Base-by-base conservation (phyloP, 73 alveolate genomes). In the Effrenium voratum region DNA sequence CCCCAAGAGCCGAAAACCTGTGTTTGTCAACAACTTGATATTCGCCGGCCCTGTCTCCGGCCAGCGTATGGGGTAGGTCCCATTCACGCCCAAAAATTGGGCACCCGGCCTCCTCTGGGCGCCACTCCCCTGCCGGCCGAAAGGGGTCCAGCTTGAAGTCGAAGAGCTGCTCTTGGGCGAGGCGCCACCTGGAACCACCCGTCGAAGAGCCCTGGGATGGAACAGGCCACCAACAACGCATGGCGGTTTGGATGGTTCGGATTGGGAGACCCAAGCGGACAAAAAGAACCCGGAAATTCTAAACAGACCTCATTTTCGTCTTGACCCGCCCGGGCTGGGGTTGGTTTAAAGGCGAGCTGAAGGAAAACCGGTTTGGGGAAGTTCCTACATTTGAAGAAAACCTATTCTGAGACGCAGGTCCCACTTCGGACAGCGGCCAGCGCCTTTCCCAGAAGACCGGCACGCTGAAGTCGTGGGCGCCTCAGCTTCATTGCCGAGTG, bases 391-490 rank as follows among this genome's bases (percentile, higher is more conserved):
- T 52, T 8, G 26, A 52, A 52, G 63, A 12, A 8, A 52, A 19
- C 63, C 8, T 52, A 52, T 52, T 8, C 26, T 8, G 19, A 52
- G 19, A 52, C 63, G 8, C 63, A 8, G 19, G 63, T 12, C 63
- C 8, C 79, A 12, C 34, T 26, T 12, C 19, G 44, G 12, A 43
- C 0, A 43, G 13, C 60, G 30, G 40, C 12, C 87, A 1, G 43
- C 28, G 82, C 94, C 95, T 60, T 49, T 87, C 95, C 95, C 95
- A 87, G 57, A 87, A 87, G 46, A 87, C 63, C 34, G 95, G 95
- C 70, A 87, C 95, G 44, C 95, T 87, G 84, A 87, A 87, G 84
- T 87, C 95, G 68, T 87, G 95, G 60, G 84, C 95, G 34, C 95
- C 95, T 87, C n/a, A 22, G n/a, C n/a, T n/a, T n/a, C n/a, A n/a